These are phyloP conservation scores for Serendipita indica DNA, from an alignment of 768 basidiomycete genomes.

Conservation along the genomic window DNA sequence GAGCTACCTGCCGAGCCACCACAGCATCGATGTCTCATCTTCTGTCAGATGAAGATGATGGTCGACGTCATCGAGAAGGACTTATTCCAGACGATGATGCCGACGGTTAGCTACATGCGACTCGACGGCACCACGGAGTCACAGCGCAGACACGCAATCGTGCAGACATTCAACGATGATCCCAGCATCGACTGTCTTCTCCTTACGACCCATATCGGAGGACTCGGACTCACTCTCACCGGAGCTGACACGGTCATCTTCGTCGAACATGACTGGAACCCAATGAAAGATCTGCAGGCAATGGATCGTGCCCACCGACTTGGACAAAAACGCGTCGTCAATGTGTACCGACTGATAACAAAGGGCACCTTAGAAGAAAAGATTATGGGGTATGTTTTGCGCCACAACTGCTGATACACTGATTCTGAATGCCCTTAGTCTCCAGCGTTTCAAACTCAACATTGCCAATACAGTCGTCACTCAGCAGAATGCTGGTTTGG, in stretches of 20 bases:
- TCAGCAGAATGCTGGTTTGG: constrained; percentile 87
- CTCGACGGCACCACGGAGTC: constrained; percentile 87
- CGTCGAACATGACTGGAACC: constrained; percentile 99
- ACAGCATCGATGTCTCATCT: constrained; percentile 96
- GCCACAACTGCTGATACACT: not conserved
- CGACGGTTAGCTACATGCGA: constrained; percentile 95
- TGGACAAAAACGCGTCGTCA: constrained; percentile 97
- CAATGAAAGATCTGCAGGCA: constrained; percentile 98
- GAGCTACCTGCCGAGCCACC: constrained; percentile 41
- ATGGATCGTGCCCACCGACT: constrained; percentile 99
- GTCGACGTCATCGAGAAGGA: constrained; percentile 92
- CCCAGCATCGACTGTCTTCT: constrained; percentile 94
- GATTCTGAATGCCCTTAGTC: constrained; percentile 29
- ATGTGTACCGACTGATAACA: constrained; percentile 93
- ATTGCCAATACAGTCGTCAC: constrained; percentile 95
- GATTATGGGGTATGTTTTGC: constrained; percentile 88
- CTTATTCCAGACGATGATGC: constrained; percentile 84
- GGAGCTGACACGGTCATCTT: constrained; percentile 99
- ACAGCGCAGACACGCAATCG: constrained; percentile 88
- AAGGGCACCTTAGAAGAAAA: constrained; percentile 97
- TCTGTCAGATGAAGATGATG: constrained; percentile 99
- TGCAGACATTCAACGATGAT: constrained; percentile 96
- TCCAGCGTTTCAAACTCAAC: constrained; percentile 98
- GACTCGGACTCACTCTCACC: constrained; percentile 86
- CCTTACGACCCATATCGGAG: constrained; percentile 93